Conservation (phyloP, 1,284 basidiomycete genomes). For the Heterobasidion parviporum region DNA sequence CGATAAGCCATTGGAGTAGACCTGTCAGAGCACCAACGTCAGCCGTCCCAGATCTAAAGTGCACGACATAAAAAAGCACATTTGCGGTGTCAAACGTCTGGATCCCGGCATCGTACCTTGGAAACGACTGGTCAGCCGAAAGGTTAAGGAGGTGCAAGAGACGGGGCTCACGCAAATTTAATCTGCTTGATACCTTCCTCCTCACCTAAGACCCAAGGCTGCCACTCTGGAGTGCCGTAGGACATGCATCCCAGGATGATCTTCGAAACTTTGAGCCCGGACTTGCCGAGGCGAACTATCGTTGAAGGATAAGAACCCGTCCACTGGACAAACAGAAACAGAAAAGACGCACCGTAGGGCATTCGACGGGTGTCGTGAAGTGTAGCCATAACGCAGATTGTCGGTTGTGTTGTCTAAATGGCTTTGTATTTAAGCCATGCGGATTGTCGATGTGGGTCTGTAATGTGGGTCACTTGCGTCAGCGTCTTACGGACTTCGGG, state of each 20-base stretch:
- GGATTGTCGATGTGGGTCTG: too few species aligned
- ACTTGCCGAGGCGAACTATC: constrained; percentile 6
- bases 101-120: constrained; percentile 37
- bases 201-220: constrained; percentile 47
- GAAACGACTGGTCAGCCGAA: not conserved
- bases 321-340: too few species aligned
- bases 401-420: too few species aligned
- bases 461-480: too few species aligned
- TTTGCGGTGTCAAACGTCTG: constrained; percentile 65
- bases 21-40: not conserved
- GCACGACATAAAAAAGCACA: constrained; percentile 16
- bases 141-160: not conserved
- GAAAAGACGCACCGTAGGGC: not conserved
- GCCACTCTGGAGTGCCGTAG: constrained; percentile 22
- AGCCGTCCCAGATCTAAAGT: too few species aligned
- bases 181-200: constrained; percentile 54
- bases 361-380: not conserved
- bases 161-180: constrained; percentile 33
- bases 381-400: too few species aligned
- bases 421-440: too few species aligned
- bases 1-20: constrained; percentile 2
- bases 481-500: too few species aligned
- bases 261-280: constrained; percentile 9
- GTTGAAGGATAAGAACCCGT: not conserved
- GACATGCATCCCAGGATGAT: constrained; percentile 30